Base-by-base conservation (phyloP, 2,329 filamentous ascomycete genomes). In the Phaeosphaeriaceae sp. region DNA sequence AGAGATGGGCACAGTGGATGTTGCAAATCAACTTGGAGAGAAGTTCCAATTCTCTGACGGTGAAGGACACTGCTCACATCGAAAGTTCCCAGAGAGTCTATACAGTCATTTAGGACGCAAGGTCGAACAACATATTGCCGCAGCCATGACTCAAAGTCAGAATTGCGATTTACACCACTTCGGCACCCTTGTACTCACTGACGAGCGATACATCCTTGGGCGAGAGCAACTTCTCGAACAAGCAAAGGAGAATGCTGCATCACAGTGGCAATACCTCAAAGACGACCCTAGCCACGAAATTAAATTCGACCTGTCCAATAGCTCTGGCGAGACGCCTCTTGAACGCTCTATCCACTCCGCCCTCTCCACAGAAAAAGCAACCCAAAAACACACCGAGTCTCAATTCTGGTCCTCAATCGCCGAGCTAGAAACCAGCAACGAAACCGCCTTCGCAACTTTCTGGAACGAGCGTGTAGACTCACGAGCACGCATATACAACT, bases 391-490 rank as follows among this genome's bases (percentile, higher is more conserved):
- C 1, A 32, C 63, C 8, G 64, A 68, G 7, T 56, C 63, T 1
- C 47, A 49, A 6, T 73, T 70, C 53, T 64, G 57, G 46, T 40
- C 34, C 20, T 43, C 50, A n/a, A 52, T 74, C 12, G 43, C 64
- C 0, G 30, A 54, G 12, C 44, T 72, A 6, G 70, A 74, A 54
- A 44, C 52, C 3, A 44, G 60, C 9, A 68, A 63, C 29, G 69
- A 73, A 46, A 45, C 50, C 3, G 58, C 60, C 0, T 71, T 75
- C 40, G 55, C 63, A 3, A 42, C 43, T 6, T 69, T 67, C 46
- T 75, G 72, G 72, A 60, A 34, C 3, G 67, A 71, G 9, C 64
- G 68, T 9, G 63, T 73, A 3, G 29, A 52, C 12, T 45, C 60
- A 30, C 64, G 70, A 39, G 26, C 61, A 7, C 38, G 54, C 9